Evolutionary conservation across 2,329 filamentous ascomycete species (phyloP).

Genomic region (Aspergillus tanneri): DNA sequence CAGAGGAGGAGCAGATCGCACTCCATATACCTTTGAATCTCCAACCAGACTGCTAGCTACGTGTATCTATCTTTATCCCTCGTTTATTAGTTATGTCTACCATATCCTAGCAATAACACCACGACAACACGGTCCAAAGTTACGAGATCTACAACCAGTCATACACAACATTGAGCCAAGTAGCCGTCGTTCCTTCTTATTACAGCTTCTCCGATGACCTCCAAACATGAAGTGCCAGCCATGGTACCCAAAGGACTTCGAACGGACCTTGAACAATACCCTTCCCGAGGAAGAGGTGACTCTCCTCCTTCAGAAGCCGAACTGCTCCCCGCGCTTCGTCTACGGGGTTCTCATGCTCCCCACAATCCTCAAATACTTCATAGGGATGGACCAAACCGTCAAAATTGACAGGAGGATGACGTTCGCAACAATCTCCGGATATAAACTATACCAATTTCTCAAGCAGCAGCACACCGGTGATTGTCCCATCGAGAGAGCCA

Average conservation of each 20-base stretch:
- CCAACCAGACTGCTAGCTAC: no score
- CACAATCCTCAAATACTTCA: conserved; percentile 29
- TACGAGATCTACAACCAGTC: not conserved
- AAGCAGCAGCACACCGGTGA: conserved; percentile 21
- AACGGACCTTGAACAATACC: conserved; percentile 23
- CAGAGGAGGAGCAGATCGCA: no score
- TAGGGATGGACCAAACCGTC: conserved; percentile 17
- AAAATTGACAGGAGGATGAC: conserved; percentile 28
- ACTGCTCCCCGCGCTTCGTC: conserved; percentile 28
- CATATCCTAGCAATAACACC: not conserved
- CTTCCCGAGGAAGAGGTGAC: conserved; percentile 23
- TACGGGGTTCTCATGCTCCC: conserved; percentile 33
- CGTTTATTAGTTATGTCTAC: not conserved
- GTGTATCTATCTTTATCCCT: no score
- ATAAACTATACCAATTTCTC: conserved; percentile 26
- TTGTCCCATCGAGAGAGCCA: conserved; percentile 21
- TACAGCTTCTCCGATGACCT: no score
- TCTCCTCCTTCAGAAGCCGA: conserved; percentile 16
- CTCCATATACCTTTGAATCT: no score
- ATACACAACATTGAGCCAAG: no score
- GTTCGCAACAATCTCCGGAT: conserved; percentile 25
- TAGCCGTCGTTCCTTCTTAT: no score
- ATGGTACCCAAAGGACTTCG: conserved; percentile 28
- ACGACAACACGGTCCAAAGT: not conserved
- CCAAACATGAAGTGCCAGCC: conserved; percentile 23